These are phyloP conservation scores for Epichloe scottii DNA, from an alignment of 2,329 filamentous ascomycete species.

Conservation along the genomic window DNA sequence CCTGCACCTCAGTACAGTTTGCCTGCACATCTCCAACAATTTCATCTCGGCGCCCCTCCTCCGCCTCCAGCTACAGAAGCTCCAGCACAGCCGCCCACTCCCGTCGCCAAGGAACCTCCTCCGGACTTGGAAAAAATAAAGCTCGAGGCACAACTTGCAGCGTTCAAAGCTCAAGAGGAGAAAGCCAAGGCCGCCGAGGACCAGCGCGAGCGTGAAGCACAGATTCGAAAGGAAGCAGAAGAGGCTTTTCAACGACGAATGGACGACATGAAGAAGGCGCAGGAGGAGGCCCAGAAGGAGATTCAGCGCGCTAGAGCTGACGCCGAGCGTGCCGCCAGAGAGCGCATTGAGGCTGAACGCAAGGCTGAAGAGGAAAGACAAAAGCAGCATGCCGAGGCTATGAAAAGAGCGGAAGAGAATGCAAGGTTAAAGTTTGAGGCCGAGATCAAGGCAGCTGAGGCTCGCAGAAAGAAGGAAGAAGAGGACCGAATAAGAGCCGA, in stretches of 20 bases:
- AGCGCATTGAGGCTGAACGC: constrained; percentile 31
- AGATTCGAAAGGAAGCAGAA: constrained; percentile 34
- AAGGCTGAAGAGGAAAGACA: constrained; percentile 34
- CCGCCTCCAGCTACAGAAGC: constrained; percentile 29
- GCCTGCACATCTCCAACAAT: constrained; percentile 22
- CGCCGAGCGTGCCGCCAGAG: constrained; percentile 30
- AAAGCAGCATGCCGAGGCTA: constrained; percentile 21
- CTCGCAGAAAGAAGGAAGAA: constrained; percentile 26
- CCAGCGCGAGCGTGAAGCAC: constrained; percentile 30
- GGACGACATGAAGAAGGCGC: constrained; percentile 27
- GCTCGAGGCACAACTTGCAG: constrained; percentile 47
- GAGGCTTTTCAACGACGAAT: constrained; percentile 27
- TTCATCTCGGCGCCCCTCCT: constrained; percentile 24
- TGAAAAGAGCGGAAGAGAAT: constrained; percentile 24
- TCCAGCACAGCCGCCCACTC: constrained; percentile 17
- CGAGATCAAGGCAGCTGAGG: constrained; percentile 31
- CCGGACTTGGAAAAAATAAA: constrained; percentile 45
- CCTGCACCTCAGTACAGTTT: constrained; percentile 7
- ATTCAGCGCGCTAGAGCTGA: constrained; percentile 34
- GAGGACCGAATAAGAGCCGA: constrained; percentile 31
- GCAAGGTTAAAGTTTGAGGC: constrained; percentile 26
- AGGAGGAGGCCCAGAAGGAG: constrained; percentile 34
- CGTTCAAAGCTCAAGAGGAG: constrained; percentile 33
- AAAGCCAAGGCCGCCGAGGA: constrained; percentile 32
- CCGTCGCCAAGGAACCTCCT: constrained; percentile 28